These are phyloP conservation scores for Clathrus columnatus DNA, from an alignment of 768 basidiomycete genomes.

Conservation along the genomic window DNA sequence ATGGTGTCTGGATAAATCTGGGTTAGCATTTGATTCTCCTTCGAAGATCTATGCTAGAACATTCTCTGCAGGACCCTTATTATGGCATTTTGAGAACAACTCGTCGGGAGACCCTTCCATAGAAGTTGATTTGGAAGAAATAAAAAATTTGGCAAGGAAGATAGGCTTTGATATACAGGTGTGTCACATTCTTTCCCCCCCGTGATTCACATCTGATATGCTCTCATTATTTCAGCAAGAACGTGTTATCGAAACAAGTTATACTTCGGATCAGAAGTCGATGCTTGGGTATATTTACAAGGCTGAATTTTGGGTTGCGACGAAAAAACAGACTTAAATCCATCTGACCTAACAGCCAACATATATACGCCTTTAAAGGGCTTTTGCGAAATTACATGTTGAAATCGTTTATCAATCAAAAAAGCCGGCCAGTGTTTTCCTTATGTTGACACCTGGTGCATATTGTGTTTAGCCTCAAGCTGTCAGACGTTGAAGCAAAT, in stretches of 20 bases:
- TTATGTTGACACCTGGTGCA: no score
- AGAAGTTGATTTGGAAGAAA: constrained; percentile 84
- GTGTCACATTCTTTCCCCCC: constrained; percentile 20
- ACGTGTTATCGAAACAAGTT: constrained; percentile 69
- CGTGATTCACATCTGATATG: neutral
- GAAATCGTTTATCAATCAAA: no score
- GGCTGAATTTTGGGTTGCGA: constrained; percentile 77
- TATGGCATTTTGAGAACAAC: constrained; percentile 99
- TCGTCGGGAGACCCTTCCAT: constrained; percentile 69
- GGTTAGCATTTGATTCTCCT: constrained; percentile 31
- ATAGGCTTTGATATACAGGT: constrained; percentile 83
- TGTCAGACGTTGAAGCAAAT: no score
- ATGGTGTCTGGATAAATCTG: constrained; percentile 89
- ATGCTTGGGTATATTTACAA: constrained; percentile 85
- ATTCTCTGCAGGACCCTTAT: constrained; percentile 54
- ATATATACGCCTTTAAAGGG: no score
- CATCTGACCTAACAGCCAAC: no score
- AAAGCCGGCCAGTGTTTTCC: no score
- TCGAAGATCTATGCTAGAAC: neutral
- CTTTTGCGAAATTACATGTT: no score
- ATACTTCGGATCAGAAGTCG: constrained; percentile 70
- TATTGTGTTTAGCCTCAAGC: no score
- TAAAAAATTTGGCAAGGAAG: constrained; percentile 60
- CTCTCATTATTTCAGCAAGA: constrained; percentile 52
- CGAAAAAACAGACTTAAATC: constrained; percentile 22